Evolutionary conservation across 176 grass and related monocot genomes (phyloP).

Genomic region (Ananas comosus): DNA sequence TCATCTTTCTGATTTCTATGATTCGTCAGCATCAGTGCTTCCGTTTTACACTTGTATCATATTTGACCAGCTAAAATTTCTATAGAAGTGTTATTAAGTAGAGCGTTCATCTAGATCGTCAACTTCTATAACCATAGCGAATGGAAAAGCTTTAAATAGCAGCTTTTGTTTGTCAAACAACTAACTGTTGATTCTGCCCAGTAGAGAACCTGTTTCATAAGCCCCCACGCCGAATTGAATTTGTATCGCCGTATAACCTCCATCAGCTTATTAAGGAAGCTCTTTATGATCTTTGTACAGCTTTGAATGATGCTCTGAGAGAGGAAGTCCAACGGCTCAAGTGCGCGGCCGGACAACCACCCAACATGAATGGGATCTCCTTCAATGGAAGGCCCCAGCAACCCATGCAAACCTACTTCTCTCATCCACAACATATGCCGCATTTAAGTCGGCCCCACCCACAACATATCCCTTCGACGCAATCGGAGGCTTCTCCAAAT

Average conservation of each 20-base stretch:
- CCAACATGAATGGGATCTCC: constrained; percentile 49
- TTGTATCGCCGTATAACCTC: neutral
- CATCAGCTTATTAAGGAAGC: neutral
- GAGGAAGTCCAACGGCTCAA: constrained; percentile 20
- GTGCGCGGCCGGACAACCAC: constrained; percentile 41
- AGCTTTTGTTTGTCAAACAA: constrained; percentile 1
- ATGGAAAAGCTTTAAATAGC: no score
- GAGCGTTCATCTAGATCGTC: no score
- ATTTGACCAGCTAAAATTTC: no score
- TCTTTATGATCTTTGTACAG: neutral
- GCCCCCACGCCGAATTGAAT: neutral
- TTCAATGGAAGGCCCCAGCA: constrained; percentile 58
- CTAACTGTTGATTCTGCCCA: no score
- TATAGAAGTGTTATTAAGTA: no score
- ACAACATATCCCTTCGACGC: constrained; percentile 27
- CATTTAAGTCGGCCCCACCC: constrained; percentile 38
- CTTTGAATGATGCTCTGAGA: constrained; percentile 20
- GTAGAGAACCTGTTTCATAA: no score
- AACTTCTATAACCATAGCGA: no score
- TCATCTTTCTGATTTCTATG: neutral
- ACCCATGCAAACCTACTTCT: constrained; percentile 37
- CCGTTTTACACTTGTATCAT: neutral
- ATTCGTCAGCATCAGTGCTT: neutral
- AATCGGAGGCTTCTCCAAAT: constrained; percentile 35
- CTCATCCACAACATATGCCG: constrained; percentile 50